These are phyloP conservation scores for Erigeron canadensis DNA, from an alignment of 129 eudicot species.

Conservation along the genomic window DNA sequence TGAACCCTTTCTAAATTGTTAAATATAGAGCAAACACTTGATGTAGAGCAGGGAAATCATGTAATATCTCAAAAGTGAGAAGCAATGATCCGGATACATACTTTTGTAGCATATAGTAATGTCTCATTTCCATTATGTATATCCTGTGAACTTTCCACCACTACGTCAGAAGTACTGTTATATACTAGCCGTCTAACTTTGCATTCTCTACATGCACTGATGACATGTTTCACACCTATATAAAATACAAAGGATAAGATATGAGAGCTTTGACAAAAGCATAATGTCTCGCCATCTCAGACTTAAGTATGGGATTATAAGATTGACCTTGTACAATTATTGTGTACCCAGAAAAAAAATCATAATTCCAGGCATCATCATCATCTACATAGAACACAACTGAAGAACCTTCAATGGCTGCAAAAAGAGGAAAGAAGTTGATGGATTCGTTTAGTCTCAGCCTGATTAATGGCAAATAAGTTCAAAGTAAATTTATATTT, in stretches of 20 bases:
- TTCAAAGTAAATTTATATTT: not conserved
- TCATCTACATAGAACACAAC: constrained; percentile 66
- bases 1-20: not conserved
- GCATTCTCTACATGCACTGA: constrained; percentile 76
- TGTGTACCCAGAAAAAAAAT: constrained; percentile 64
- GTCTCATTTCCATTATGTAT: constrained; percentile 66
- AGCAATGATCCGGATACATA: constrained; percentile 35
- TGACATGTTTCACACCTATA: constrained; percentile 74
- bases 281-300: constrained; percentile 5
- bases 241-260: constrained; percentile 5
- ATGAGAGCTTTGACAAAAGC: constrained; percentile 5
- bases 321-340: constrained; percentile 75
- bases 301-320: constrained; percentile 1
- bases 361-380: constrained; percentile 38
- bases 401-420: constrained; percentile 77
- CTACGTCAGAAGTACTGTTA: constrained; percentile 76
- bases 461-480: constrained; percentile 7
- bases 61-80: constrained; percentile 13
- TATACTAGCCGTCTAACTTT: constrained; percentile 67
- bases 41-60: not conserved
- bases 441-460: not conserved
- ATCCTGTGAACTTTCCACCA: constrained; percentile 57
- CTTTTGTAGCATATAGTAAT: constrained; percentile 62
- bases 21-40: constrained; percentile 2
- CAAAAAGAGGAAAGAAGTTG: constrained; percentile 18